These are phyloP conservation scores for Boletus tomentosulus DNA, from an alignment of 768 basidiomycete genomes.

Conservation along the genomic window DNA sequence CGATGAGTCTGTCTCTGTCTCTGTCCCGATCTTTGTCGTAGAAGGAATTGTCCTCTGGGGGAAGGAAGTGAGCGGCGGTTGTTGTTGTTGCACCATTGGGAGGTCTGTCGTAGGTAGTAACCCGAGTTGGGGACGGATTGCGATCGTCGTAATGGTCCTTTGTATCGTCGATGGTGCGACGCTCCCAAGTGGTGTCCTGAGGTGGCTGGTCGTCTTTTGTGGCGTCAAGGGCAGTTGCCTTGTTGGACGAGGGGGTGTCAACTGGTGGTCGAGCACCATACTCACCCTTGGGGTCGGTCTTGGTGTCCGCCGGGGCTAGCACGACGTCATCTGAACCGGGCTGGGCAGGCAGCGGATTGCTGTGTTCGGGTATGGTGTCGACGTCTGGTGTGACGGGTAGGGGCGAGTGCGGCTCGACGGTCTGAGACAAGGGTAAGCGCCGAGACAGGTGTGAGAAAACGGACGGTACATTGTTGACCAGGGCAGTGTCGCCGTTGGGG, in stretches of 20 bases:
- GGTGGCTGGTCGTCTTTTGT: conserved; percentile 31
- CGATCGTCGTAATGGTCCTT: conserved; percentile 7
- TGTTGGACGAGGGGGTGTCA: conserved; percentile 7
- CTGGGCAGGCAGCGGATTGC: conserved; percentile 1
- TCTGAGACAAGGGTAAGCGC: conserved; percentile 16
- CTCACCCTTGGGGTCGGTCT: conserved; percentile 26
- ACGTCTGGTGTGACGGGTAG: too few relatives aligned
- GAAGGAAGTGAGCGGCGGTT: conserved; percentile 6
- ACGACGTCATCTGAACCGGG: conserved; percentile 8
- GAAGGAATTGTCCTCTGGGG: conserved; percentile 29
- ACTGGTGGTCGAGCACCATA: conserved; percentile 17
- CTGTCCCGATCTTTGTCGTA: conserved; percentile 30
- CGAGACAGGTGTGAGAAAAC: conserved; percentile 3
- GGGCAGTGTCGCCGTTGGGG: conserved; percentile 8
- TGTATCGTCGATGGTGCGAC: conserved; percentile 30
- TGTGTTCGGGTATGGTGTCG: conserved; percentile 1
- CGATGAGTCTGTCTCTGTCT: conserved; percentile 32
- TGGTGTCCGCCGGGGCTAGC: conserved; percentile 5
- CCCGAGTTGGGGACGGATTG: conserved; percentile 10
- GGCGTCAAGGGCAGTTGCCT: conserved; percentile 1
- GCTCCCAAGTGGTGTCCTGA: conserved; percentile 26
- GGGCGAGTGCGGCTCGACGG: background rate
- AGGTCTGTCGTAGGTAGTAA: conserved; percentile 6
- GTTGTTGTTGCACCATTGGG: conserved; percentile 3
- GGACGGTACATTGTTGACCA: conserved; percentile 31